Evolutionary conservation across 202 grass and related monocot species (phyloP), one percentile per base, ranked within the genome.

Genomic region (Tripidium arundinaceum): DNA sequence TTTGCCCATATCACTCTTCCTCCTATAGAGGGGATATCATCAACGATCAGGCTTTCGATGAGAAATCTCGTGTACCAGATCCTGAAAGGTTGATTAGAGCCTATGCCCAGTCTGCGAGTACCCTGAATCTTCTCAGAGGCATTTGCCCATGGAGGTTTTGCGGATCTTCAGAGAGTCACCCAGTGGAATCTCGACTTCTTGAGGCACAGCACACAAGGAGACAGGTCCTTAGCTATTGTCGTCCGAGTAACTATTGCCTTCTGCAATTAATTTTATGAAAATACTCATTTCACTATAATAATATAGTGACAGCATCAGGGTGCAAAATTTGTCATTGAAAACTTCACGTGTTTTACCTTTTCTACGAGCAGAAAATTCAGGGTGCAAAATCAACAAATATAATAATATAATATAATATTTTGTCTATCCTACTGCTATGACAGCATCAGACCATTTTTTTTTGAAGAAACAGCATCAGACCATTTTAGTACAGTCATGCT

Each of bases 1-100:
- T n/a, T n/a, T n/a, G n/a, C n/a, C n/a, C n/a, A n/a, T n/a, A n/a
- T n/a, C n/a, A n/a, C n/a, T n/a, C n/a, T n/a, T n/a, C n/a, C n/a
- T n/a, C n/a, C n/a, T n/a, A 97, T 68, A 84, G 77, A 81, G 91
- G 91, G 6, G 94, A 97, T 63, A 97, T 76, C 21, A 97, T 93
- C 27, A 97, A 97, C 21, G 77, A 57, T 31, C 75, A 91, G 15
- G 39, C 46, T 62, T 97, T 93, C 72, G 76, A 97, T 64, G 78
- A 97, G 64, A 87, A 93, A 75, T 83, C 88, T 3, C 82, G 94
- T 62, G 36, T 69, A 47, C 84, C 91, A 33, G 89, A 97, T 84
- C 94, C 94, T 15, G 55, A 85, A 63, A 87, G 91, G 72, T 45
- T 97, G 79, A 74, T 90, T 25, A 77, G 39, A 68, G 94, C 90